Evolutionary conservation across 257 asterid species (phyloP).

Genomic region (Petunia secreta): DNA sequence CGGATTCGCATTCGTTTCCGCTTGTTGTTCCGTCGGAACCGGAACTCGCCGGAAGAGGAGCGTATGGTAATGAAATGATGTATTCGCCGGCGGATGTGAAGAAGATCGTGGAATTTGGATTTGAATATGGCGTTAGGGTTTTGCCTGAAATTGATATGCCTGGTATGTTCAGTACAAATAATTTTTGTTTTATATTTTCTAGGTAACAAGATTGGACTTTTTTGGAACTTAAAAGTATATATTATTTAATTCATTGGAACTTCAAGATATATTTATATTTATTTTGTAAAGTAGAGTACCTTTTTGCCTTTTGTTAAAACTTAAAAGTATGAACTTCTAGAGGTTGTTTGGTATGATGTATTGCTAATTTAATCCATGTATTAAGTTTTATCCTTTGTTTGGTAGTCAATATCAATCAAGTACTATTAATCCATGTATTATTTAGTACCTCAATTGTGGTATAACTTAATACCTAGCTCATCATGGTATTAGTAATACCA

Average conservation of each 20-base stretch:
- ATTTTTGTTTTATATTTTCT: neutral
- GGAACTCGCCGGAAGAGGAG: conserved; percentile 67
- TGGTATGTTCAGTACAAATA: conserved; percentile 46
- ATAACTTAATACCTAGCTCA: too few relatives aligned
- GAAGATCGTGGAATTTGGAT: conserved; percentile 67
- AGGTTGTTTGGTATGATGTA: too few relatives aligned
- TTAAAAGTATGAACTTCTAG: neutral
- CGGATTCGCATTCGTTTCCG: conserved; percentile 95
- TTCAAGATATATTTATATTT: neutral
- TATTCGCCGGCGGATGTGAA: conserved; percentile 73
- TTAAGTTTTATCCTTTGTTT: too few relatives aligned
- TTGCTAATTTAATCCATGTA: too few relatives aligned
- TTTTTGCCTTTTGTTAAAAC: neutral
- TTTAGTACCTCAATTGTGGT: too few relatives aligned
- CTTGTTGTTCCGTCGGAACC: conserved; percentile 78
- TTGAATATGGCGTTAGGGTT: conserved; percentile 80
- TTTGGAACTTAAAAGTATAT: too few relatives aligned
- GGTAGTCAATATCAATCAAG: too few relatives aligned
- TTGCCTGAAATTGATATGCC: conserved; percentile 98
- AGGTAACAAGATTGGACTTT: neutral
- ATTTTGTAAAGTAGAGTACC: neutral
- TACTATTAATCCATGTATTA: too few relatives aligned
- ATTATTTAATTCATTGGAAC: neutral
- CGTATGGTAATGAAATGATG: conserved; percentile 71
- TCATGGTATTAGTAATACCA: too few relatives aligned